phyloP scores from a whole-genome alignment of 2,329 filamentous ascomycete species.

The Ceratocystis variospora region DNA sequence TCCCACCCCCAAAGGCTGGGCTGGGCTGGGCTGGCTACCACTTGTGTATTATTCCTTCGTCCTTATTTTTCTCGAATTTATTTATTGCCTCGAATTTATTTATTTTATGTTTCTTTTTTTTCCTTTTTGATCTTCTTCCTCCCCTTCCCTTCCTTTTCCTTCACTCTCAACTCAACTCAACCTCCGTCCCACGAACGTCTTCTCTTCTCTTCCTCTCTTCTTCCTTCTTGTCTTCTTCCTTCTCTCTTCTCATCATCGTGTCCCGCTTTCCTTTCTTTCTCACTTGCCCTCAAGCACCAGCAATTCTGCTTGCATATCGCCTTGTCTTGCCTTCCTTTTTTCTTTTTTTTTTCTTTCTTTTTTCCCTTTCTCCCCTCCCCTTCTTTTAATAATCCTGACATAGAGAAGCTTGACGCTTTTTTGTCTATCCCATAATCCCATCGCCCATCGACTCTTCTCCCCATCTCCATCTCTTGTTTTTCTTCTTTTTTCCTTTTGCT shows the following conservation, averaged over 20 bases:
- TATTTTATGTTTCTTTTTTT: neutral
- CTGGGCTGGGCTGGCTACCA: neutral
- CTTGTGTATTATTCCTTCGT: neutral
- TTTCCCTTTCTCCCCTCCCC: slow-evolving; percentile 22
- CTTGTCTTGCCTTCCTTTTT: neutral
- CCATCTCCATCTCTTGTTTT: slow-evolving; percentile 7
- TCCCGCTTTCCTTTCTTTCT: slow-evolving; percentile 3
- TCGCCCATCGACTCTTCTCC: slow-evolving; percentile 17
- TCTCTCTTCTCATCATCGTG: neutral
- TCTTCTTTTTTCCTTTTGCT: slow-evolving; percentile 10
- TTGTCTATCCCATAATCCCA: slow-evolving; percentile 20
- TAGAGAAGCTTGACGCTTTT: neutral
- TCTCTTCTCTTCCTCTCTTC: slow-evolving; percentile 6
- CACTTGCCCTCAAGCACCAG: neutral
- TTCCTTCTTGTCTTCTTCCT: slow-evolving; percentile 7
- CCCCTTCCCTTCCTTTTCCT: neutral
- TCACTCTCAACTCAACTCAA: neutral
- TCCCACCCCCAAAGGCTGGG: too few relatives aligned
- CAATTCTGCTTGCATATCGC: neutral
- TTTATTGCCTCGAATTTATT: neutral
- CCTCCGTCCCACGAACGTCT: slow-evolving; percentile 7
- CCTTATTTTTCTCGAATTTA: slow-evolving; percentile 2
- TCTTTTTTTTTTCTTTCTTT: slow-evolving; percentile 12
- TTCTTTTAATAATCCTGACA: slow-evolving; percentile 20
- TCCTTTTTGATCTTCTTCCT: slow-evolving; percentile 13